phyloP scores from a whole-genome alignment of 495 filamentous ascomycete species.

The Neurospora sp. region DNA sequence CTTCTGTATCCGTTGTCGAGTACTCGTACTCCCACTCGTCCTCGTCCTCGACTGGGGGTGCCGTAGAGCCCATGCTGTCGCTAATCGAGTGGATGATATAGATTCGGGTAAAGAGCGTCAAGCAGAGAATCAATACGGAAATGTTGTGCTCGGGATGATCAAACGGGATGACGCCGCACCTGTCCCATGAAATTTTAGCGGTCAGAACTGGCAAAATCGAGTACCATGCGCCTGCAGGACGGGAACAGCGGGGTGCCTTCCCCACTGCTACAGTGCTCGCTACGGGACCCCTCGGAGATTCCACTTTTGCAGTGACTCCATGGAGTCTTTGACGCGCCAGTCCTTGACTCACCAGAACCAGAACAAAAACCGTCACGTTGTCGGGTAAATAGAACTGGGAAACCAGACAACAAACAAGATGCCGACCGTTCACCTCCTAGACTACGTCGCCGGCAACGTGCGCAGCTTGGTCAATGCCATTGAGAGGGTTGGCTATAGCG shows the following conservation, averaged over 20 bases:
- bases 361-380: background rate
- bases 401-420: conserved; percentile 34
- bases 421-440: conserved; percentile 86
- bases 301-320: conserved; percentile 1
- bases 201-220: conserved; percentile 14
- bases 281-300: background rate
- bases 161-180: background rate
- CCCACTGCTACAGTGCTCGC: background rate
- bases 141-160: background rate
- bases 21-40: conserved; percentile 52
- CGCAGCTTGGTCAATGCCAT: conserved; percentile 94
- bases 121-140: background rate
- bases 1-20: conserved; percentile 45
- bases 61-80: background rate
- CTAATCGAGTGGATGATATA: too few species aligned
- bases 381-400: background rate
- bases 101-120: too few species aligned
- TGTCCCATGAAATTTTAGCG: conserved; percentile 13
- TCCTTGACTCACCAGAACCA: conserved; percentile 12
- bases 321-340: background rate
- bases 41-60: conserved; percentile 22
- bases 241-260: conserved; percentile 1
- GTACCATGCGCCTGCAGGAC: background rate
- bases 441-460: conserved; percentile 73
- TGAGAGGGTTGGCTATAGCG: conserved; percentile 82